A percentile compares a stretch with the other conserved stretches of the same genome.
These are phyloP conservation scores for Exophiala aquamarina DNA, from an alignment of 2,329 filamentous ascomycete species.

Conservation along the genomic window DNA sequence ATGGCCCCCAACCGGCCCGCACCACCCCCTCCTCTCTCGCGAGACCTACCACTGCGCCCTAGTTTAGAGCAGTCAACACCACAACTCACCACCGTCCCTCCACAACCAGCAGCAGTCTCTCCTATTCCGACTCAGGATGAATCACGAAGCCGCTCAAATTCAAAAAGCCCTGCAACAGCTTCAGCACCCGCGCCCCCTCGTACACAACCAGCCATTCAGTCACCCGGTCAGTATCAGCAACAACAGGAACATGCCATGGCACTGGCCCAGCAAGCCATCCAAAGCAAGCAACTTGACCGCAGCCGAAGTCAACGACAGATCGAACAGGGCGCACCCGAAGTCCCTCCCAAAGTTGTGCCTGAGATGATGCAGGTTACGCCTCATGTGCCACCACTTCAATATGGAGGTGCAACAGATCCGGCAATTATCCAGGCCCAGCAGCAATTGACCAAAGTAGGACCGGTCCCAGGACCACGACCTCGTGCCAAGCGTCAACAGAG, in stretches of 20 bases:
- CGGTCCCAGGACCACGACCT: constrained; percentile 52
- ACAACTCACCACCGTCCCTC: constrained; percentile 2
- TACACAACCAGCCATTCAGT: constrained; percentile 30
- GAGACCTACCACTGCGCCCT: constrained; percentile 18
- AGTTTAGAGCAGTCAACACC: constrained; percentile 10
- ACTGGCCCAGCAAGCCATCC: constrained; percentile 74
- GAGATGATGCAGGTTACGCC: constrained; percentile 25
- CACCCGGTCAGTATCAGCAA: constrained; percentile 53
- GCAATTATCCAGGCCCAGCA: constrained; percentile 36
- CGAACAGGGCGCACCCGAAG: constrained; percentile 51
- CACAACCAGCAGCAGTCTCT: constrained; percentile 51
- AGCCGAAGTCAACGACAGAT: constrained; percentile 71
- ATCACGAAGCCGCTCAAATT: constrained; percentile 68
- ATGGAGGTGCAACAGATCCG: constrained; percentile 38
- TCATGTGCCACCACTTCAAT: constrained; percentile 38
- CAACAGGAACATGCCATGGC: constrained; percentile 85
- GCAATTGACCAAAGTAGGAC: constrained; percentile 45
- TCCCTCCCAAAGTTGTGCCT: constrained; percentile 31
- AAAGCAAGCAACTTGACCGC: constrained; percentile 66
- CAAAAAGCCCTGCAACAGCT: constrained; percentile 35
- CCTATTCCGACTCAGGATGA: constrained; percentile 65
- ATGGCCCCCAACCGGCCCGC: constrained; percentile 43
- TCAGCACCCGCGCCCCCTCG: constrained; percentile 15
- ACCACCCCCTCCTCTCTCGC: constrained; percentile 31
- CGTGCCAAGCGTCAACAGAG: constrained; percentile 75